Conservation (phyloP, 495 filamentous ascomycete genomes). For the Xylaria telfairii region DNA sequence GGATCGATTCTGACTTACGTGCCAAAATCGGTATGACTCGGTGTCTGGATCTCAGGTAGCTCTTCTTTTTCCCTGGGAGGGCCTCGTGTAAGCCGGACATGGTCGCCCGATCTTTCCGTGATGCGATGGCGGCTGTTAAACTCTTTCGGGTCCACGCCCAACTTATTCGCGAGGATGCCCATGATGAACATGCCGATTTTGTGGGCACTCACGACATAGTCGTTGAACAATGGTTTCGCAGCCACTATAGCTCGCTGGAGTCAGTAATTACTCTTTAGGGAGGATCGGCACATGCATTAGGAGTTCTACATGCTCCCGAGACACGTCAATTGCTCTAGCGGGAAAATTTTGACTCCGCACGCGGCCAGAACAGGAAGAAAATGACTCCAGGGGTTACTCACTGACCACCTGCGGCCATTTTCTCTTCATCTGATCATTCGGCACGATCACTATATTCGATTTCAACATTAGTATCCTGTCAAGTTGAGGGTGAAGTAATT, state of each 20-base stretch:
- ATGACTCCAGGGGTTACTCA: no score
- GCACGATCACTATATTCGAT: constrained; percentile 53
- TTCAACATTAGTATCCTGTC: neutral
- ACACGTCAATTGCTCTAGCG: no score
- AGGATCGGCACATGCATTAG: no score
- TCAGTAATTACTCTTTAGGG: no score
- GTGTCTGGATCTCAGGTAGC: constrained; percentile 41
- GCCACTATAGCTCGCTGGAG: no score
- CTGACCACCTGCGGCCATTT: constrained; percentile 56
- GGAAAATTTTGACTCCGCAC: no score
- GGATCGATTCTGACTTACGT: constrained; percentile 50
- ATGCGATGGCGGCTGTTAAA: constrained; percentile 58
- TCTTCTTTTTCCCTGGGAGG: constrained; percentile 35
- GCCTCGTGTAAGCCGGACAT: constrained; percentile 58
- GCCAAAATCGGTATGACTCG: constrained; percentile 45
- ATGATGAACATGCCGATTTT: constrained; percentile 56
- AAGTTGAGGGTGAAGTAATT: no score
- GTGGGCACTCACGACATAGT: constrained; percentile 59
- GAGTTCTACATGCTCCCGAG: no score
- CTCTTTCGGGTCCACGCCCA: constrained; percentile 55
- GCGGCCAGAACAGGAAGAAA: no score
- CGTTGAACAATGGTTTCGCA: constrained; percentile 47
- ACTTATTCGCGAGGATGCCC: constrained; percentile 54
- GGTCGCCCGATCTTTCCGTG: constrained; percentile 59
- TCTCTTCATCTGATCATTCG: constrained; percentile 46